phyloP scores from a whole-genome alignment of 2,329 filamentous ascomycete species.

The Aspergillus ruber region DNA sequence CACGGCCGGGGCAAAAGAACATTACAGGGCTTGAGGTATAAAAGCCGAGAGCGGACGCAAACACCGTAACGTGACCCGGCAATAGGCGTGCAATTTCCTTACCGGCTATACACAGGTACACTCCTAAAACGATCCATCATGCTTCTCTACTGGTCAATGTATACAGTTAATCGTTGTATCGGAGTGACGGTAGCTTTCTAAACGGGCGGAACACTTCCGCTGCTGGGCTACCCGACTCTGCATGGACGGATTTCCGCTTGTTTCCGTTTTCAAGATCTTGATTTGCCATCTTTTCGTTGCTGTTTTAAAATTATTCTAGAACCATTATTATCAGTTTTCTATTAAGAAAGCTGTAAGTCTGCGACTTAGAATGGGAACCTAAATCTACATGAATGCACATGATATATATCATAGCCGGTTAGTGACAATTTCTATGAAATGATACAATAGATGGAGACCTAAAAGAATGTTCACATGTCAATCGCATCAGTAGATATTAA shows the following conservation, averaged over 20 bases:
- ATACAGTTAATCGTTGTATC: background rate
- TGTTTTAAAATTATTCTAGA: background rate
- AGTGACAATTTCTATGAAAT: no score
- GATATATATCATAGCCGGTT: no score
- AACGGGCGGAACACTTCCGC: conserved; percentile 13
- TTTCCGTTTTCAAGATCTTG: conserved; percentile 10
- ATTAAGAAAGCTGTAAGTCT: background rate
- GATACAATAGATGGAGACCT: no score
- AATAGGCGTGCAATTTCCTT: background rate
- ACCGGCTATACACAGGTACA: background rate
- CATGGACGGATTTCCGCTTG: conserved; percentile 12
- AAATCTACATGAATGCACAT: no score
- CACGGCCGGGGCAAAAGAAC: no score
- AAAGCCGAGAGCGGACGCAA: background rate
- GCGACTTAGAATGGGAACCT: background rate
- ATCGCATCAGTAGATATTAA: no score
- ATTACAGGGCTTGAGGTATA: no score
- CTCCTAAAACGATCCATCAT: background rate
- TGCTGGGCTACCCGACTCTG: conserved; percentile 7
- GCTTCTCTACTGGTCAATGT: background rate
- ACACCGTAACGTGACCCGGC: background rate
- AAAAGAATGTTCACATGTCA: no score
- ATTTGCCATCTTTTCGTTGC: background rate
- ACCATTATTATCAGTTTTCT: background rate
- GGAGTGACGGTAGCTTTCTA: no score